Percentiles rank a stretch among this genome's conserved stretches.
phyloP scores from a whole-genome alignment of 306 rosid species.

The Inga oerstediana region DNA sequence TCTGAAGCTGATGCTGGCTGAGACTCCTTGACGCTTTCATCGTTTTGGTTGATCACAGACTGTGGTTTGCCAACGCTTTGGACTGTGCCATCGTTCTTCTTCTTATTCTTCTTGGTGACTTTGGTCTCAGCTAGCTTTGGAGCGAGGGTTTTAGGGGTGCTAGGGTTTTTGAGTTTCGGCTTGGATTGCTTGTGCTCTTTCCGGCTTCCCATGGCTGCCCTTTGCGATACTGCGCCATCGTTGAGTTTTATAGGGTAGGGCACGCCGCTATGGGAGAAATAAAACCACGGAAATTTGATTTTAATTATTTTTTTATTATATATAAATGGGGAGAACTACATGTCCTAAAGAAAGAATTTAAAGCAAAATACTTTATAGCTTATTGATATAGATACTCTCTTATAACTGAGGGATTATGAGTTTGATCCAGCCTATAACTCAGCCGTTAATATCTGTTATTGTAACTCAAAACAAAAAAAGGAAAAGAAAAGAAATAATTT shows the following conservation, averaged over 20 bases:
- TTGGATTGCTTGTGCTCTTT: slow-evolving; percentile 14
- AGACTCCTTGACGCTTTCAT: background rate
- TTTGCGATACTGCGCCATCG: background rate
- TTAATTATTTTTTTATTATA: background rate
- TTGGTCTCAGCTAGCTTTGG: slow-evolving; percentile 17
- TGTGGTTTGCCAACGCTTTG: background rate
- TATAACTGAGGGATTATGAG: no score
- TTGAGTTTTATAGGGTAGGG: slow-evolving; percentile 11
- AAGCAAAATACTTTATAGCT: no score
- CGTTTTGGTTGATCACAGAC: background rate
- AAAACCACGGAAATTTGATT: background rate
- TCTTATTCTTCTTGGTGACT: slow-evolving; percentile 1
- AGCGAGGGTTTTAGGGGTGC: slow-evolving; percentile 25
- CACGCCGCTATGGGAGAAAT: background rate
- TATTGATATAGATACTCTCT: no score
- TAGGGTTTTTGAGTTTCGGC: slow-evolving; percentile 28
- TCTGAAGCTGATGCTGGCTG: slow-evolving; percentile 34
- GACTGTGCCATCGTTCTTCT: slow-evolving; percentile 8
- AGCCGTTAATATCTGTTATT: no score
- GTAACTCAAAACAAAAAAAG: no score
- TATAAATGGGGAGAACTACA: no score
- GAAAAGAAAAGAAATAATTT: no score
- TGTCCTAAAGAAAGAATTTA: no score
- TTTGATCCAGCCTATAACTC: no score
- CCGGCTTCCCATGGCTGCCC: slow-evolving; percentile 25